Conservation (phyloP, 768 basidiomycete species). For the Leccinum subtestaceum region DNA sequence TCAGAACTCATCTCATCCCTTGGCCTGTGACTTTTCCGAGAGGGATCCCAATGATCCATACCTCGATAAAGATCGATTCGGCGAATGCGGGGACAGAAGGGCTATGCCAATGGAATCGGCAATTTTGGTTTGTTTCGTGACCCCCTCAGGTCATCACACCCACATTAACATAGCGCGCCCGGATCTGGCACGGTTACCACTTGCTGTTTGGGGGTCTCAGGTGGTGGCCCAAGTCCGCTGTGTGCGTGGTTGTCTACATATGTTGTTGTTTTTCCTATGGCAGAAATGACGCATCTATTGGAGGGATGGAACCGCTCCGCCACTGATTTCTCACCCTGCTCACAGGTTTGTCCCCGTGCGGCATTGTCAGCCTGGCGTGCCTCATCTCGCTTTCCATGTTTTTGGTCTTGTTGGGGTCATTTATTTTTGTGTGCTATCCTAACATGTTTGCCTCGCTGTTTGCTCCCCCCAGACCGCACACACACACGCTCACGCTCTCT, state of each 20-base stretch:
- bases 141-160: neutral
- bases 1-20: neutral
- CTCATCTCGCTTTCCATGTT: neutral
- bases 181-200: neutral
- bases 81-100: slow-evolving; percentile 5
- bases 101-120: neutral
- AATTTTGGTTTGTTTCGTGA: slow-evolving; percentile 5
- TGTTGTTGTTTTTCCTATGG: slow-evolving; percentile 23
- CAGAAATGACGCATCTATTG: slow-evolving; percentile 28
- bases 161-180: neutral
- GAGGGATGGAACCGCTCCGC: slow-evolving; percentile 4
- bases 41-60: neutral
- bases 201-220: neutral
- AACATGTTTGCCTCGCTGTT: slow-evolving; percentile 1
- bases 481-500: neutral
- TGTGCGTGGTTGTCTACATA: neutral
- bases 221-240: neutral
- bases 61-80: neutral
- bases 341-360: neutral
- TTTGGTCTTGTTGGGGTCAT: neutral
- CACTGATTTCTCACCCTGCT: slow-evolving; percentile 21
- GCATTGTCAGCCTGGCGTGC: neutral
- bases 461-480: slow-evolving; percentile 4
- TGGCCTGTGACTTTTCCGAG: neutral
- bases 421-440: neutral